Conservation (phyloP, 352 stramenopile species). For the Globisporangium recalcitrans region DNA sequence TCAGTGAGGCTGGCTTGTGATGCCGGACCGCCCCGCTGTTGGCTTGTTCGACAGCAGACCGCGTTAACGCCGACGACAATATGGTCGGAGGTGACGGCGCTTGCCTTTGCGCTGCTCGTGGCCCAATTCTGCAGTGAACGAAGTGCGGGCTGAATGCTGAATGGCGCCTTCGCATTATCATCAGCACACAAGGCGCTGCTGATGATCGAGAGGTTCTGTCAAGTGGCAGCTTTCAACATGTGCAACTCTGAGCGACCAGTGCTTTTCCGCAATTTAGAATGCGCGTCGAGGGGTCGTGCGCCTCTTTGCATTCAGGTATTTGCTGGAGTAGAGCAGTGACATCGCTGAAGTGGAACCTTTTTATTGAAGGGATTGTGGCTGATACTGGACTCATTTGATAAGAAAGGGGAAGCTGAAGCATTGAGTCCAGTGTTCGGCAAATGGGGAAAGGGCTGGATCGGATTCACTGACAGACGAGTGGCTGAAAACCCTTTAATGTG, state of each 20-base stretch:
- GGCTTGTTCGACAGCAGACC: neutral
- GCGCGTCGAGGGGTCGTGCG: neutral
- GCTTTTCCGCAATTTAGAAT: neutral
- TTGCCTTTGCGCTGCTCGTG: neutral
- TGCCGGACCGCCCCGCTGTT: neutral
- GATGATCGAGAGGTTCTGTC: neutral
- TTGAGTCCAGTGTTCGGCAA: neutral
- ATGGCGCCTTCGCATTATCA: neutral
- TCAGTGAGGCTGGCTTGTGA: neutral
- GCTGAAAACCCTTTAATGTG: neutral
- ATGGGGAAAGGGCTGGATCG: neutral
- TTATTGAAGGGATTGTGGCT: neutral
- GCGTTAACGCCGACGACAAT: no score
- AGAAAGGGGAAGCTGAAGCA: neutral
- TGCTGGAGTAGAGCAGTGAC: neutral
- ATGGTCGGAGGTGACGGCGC: no score
- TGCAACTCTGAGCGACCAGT: neutral
- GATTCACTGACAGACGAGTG: neutral
- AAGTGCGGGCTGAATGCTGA: neutral
- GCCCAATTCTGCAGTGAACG: neutral
- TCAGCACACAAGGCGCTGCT: neutral
- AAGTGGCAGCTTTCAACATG: neutral
- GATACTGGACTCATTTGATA: neutral
- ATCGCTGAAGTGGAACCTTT: no score
- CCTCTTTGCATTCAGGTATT: neutral